A percentile compares a stretch with the other conserved stretches of the same genome.
Evolutionary conservation across 2,329 filamentous ascomycete species (phyloP).

Genomic region (Fusarium sambucinum): DNA sequence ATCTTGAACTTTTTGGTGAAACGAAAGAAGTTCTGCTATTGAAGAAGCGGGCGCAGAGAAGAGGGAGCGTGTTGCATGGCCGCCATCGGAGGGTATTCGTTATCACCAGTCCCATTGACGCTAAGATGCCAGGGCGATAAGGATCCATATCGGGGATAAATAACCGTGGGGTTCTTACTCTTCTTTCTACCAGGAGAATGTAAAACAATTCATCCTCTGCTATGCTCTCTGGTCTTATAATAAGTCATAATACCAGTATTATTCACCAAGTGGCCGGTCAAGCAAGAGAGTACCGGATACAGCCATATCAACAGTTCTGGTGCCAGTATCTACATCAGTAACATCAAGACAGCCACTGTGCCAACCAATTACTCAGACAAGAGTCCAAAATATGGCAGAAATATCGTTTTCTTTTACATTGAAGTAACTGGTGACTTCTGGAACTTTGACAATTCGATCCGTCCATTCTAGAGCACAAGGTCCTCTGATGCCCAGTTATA

Average conservation of each 20-base stretch:
- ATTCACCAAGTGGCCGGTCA: neutral
- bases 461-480: neutral
- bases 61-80: constrained; percentile 1
- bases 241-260: neutral
- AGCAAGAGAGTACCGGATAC: neutral
- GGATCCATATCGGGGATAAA: constrained; percentile 1
- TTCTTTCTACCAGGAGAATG: neutral
- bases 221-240: neutral
- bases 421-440: neutral
- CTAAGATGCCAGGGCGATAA: constrained; percentile 34
- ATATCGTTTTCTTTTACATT: neutral
- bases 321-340: neutral
- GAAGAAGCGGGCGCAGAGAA: constrained; percentile 19
- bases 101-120: constrained; percentile 23
- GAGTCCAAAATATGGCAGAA: too few species aligned
- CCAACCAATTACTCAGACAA: neutral
- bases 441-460: neutral
- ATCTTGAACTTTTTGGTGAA: constrained; percentile 18
- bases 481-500: neutral
- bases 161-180: neutral
- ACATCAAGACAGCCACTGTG: neutral
- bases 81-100: constrained; percentile 22
- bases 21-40: constrained; percentile 10
- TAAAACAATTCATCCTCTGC: neutral
- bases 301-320: too few species aligned